Conservation (phyloP, 345 rosid genomes). For the Murraya paniculata region DNA sequence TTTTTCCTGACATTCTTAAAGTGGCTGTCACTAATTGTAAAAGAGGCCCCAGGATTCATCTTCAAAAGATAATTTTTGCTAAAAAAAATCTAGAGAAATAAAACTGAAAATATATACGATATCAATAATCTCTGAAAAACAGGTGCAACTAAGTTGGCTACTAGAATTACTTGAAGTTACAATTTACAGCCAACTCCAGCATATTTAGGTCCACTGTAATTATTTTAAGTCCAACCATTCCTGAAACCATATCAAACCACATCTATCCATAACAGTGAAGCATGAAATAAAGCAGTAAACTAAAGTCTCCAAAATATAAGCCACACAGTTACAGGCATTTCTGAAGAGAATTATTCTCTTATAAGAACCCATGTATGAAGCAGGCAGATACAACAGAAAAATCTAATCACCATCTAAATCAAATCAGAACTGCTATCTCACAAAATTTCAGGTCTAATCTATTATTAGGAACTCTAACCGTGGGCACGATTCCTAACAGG, state of each 20-base stretch:
- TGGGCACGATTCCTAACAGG: neutral
- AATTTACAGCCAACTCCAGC: neutral
- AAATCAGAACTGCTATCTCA: neutral
- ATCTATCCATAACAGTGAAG: neutral
- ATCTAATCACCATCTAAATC: neutral
- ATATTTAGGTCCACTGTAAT: neutral
- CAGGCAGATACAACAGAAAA: neutral
- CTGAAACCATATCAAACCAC: neutral
- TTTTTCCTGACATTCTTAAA: neutral
- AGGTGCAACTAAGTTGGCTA: neutral
- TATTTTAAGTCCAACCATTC: neutral
- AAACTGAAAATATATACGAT: too few relatives aligned
- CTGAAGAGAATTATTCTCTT: neutral
- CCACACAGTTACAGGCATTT: neutral
- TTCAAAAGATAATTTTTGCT: neutral
- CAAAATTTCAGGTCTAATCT: neutral
- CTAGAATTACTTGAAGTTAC: neutral
- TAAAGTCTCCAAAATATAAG: neutral
- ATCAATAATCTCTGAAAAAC: neutral
- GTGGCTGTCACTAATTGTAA: neutral
- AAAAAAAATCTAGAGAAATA: neutral
- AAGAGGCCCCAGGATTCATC: neutral
- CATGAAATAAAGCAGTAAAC: neutral
- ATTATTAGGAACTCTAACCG: neutral
- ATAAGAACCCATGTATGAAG: neutral